These are phyloP conservation scores for Hypoxylon sp. DNA, from an alignment of 2,329 filamentous ascomycete species.

Conservation along the genomic window DNA sequence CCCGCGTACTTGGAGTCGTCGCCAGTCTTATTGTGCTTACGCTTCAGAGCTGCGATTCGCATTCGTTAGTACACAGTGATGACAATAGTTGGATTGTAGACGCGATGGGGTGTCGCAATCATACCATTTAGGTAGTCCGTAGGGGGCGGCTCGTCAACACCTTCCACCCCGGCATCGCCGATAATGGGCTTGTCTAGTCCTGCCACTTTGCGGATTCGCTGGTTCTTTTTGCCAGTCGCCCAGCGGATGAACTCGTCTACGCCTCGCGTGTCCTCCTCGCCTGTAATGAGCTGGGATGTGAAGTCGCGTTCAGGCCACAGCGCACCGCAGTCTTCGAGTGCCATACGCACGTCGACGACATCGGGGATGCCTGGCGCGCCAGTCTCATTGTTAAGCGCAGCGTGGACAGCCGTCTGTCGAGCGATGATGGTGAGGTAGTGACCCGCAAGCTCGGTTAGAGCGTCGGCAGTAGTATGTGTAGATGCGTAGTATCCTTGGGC, in stretches of 20 bases:
- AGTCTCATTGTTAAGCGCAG: constrained; percentile 76
- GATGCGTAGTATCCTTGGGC: constrained; percentile 91
- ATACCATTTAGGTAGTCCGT: constrained; percentile 79
- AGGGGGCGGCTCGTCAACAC: constrained; percentile 60
- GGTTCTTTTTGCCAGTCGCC: constrained; percentile 81
- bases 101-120: constrained; percentile 43
- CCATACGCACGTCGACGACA: constrained; percentile 86
- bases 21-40: constrained; percentile 90
- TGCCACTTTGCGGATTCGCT: constrained; percentile 85
- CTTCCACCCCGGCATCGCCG: constrained; percentile 63
- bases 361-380: constrained; percentile 68
- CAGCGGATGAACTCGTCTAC: constrained; percentile 84
- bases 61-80: constrained; percentile 21
- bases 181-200: constrained; percentile 68
- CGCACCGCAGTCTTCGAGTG: constrained; percentile 84
- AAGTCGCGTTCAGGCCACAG: constrained; percentile 77
- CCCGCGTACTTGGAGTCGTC: constrained; percentile 89
- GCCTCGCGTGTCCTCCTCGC: constrained; percentile 82
- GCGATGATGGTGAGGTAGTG: constrained; percentile 85
- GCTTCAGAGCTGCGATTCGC: constrained; percentile 78
- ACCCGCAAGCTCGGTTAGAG: constrained; percentile 87
- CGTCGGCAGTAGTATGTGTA: constrained; percentile 85
- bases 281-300: constrained; percentile 77
- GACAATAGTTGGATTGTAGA: neutral
- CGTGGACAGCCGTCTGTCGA: constrained; percentile 78